Conservation (phyloP, 805 yeast genomes). For the Suhomyces xylopsoci region DNA sequence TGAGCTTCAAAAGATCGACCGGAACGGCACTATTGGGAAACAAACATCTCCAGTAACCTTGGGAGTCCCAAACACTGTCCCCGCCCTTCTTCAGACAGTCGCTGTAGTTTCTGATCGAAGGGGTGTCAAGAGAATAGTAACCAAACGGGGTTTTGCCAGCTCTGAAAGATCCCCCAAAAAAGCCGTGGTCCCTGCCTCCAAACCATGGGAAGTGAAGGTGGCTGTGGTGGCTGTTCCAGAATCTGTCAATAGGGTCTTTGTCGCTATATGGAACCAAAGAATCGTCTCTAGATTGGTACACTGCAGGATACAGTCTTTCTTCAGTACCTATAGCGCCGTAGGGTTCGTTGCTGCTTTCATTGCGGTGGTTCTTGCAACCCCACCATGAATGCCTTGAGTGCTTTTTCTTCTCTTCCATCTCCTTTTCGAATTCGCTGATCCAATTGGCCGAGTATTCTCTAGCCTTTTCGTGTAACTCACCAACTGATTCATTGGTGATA, state of each 20-base stretch:
- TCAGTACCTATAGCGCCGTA: not conserved
- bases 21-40: slow-evolving; percentile 56
- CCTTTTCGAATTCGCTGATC: slow-evolving; percentile 12
- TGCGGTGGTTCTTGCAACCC: not conserved
- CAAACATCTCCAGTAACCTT: slow-evolving; percentile 89
- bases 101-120: slow-evolving; percentile 55
- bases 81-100: slow-evolving; percentile 68
- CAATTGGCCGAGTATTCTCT: slow-evolving; percentile 17
- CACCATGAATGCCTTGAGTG: not conserved
- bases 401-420: not conserved
- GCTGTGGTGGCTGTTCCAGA: not conserved
- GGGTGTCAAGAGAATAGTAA: slow-evolving; percentile 53
- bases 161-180: slow-evolving; percentile 11
- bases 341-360: not conserved
- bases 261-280: not conserved
- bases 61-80: slow-evolving; percentile 73
- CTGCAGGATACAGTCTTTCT: slow-evolving; percentile 14
- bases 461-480: slow-evolving; percentile 20
- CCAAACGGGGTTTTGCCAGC: slow-evolving; percentile 40
- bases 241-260: slow-evolving; percentile 1
- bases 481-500: slow-evolving; percentile 19
- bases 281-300: slow-evolving; percentile 17
- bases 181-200: not conserved
- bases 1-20: slow-evolving; percentile 26
- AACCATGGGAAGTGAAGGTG: not conserved